Evolutionary conservation across 805 yeast species (phyloP), one percentile per base, ranked within the genome.

Genomic region (Ogataea siamensis): DNA sequence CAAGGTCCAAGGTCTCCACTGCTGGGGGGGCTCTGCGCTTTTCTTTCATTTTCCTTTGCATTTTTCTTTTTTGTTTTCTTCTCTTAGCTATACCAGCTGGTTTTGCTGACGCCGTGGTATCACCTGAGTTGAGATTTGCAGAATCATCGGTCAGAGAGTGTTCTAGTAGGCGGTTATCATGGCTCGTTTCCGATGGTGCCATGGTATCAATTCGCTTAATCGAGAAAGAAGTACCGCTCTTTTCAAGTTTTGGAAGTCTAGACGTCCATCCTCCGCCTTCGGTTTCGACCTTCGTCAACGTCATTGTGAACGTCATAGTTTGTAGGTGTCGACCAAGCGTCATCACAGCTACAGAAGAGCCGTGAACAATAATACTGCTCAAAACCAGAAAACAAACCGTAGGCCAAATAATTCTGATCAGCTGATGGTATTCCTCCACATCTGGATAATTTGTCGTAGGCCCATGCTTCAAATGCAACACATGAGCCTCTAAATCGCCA

Each of bases 301-400:
- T 78, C 83, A 89, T 85, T 1, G 96, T 85, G 52, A 91, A 77
- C 2, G 96, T 87, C 81, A 93, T 85, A 36, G 95, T 83, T 66
- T 89, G 88, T 59, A 91, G 73, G 41, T 91, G 83, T 54, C 81
- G 84, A 33, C 99, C 98, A 15, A 83, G 65, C 5, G 87, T 71
- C 30, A 73, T 51, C 3, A 74, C 78, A 1, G 79, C 77, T 10
- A 74, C 79, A 0, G 81, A 74, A 0, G 81, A 74, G 4, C 83
- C 82, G 51, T 77, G 83, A 16, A 77, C 76, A n/a, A 76, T 57
- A 45, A 77, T 75, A 17, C 80, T 74, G 0, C 74, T 68, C 10
- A 77, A 58, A 14, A 77, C 76, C 18, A 74, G 49, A 47, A 76
- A 77, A 25, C 72, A 64, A 7, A 75, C 76, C 15, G 71, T 60